These are phyloP conservation scores for Sphaerulina vaccinii DNA, from an alignment of 2,329 filamentous ascomycete genomes.

Conservation along the genomic window DNA sequence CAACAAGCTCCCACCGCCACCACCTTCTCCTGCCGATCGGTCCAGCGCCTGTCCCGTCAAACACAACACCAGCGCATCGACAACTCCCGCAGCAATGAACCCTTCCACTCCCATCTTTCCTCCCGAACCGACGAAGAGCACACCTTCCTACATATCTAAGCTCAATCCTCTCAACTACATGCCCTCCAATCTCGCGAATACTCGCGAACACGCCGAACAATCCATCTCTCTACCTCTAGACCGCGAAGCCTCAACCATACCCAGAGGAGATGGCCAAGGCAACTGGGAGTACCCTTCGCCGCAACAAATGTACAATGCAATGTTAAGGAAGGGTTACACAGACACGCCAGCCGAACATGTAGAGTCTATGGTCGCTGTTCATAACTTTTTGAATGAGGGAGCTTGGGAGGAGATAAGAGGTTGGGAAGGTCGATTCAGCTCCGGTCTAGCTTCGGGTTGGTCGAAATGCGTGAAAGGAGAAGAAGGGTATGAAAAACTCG, in stretches of 20 bases:
- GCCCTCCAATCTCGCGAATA: constrained; percentile 78
- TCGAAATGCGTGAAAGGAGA: constrained; percentile 36
- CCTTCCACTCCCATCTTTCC: constrained; percentile 26
- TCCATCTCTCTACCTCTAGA: constrained; percentile 70
- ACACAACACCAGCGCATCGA: constrained; percentile 42
- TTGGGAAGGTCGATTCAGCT: constrained; percentile 84
- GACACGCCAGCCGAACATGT: constrained; percentile 92
- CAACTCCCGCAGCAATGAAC: constrained; percentile 44
- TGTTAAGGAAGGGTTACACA: constrained; percentile 91
- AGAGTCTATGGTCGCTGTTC: constrained; percentile 94
- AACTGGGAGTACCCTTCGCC: constrained; percentile 98
- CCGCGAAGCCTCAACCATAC: constrained; percentile 85
- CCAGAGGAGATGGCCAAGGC: constrained; percentile 69
- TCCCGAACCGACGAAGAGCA: constrained; percentile 19
- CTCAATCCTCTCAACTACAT: constrained; percentile 90
- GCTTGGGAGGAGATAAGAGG: constrained; percentile 93
- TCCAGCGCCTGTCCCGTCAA: constrained; percentile 54
- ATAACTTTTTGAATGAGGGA: constrained; percentile 97
- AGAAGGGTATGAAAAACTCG: constrained; percentile 33
- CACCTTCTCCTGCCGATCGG: constrained; percentile 31
- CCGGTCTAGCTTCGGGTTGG: constrained; percentile 60
- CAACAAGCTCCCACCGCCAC: constrained; percentile 43
- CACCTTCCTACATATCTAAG: constrained; percentile 59
- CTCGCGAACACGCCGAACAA: constrained; percentile 67
- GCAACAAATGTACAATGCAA: constrained; percentile 99